phyloP scores from a whole-genome alignment of 192 early-diverging fungal genomes.

The Backusella westeae region DNA sequence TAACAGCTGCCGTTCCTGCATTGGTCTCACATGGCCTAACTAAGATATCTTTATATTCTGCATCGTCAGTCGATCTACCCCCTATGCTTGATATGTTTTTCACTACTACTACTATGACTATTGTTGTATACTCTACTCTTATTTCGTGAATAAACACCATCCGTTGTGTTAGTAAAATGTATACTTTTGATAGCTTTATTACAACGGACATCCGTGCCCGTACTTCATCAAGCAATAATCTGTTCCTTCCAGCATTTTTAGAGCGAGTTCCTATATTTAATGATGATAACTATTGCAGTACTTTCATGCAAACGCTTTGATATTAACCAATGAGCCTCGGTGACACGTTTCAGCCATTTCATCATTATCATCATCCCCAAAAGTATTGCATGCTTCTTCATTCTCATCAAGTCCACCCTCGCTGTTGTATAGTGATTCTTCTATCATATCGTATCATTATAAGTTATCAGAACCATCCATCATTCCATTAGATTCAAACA shows the following conservation, averaged over 20 bases:
- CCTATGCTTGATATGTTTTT: neutral
- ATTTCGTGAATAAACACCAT: neutral
- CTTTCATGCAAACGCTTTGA: neutral
- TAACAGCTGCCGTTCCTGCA: neutral
- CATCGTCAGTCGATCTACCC: neutral
- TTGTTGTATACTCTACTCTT: neutral
- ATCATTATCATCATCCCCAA: neutral
- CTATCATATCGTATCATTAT: neutral
- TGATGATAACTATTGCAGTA: neutral
- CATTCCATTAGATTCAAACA: neutral
- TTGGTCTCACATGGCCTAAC: neutral
- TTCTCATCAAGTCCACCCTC: neutral
- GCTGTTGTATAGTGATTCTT: neutral
- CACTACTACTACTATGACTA: neutral
- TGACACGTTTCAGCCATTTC: neutral
- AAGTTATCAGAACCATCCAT: neutral
- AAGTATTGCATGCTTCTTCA: neutral
- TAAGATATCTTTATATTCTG: neutral
- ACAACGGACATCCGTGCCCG: neutral
- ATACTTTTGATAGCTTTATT: neutral
- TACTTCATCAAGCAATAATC: neutral
- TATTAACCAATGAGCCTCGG: neutral
- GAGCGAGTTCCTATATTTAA: slow-evolving; percentile 5
- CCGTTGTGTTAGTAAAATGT: neutral
- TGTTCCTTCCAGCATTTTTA: neutral